Percentiles rank a stretch among this genome's conserved stretches.
Conservation (phyloP, 2,329 filamentous ascomycete species). For the Arthrinium phaeospermum region DNA sequence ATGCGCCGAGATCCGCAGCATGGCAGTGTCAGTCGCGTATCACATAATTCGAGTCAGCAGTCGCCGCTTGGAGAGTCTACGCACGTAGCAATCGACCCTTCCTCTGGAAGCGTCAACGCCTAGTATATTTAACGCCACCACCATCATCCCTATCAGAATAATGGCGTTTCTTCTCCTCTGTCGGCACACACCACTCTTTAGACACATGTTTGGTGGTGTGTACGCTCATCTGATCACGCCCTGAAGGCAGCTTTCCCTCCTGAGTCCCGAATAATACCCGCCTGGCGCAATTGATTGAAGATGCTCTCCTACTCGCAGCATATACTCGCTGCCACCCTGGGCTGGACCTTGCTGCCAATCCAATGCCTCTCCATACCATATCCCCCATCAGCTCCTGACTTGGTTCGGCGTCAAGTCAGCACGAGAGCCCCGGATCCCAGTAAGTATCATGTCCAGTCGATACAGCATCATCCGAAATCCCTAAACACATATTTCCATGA, state of each 20-base stretch:
- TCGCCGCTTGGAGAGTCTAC: neutral
- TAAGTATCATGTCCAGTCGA: neutral
- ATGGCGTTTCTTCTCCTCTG: neutral
- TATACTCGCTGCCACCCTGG: neutral
- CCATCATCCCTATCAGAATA: neutral
- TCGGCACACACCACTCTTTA: no score
- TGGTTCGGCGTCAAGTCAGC: neutral
- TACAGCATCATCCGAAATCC: neutral
- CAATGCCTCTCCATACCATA: neutral
- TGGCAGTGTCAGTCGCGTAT: conserved; percentile 1
- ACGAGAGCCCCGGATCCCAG: neutral
- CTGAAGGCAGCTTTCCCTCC: no score
- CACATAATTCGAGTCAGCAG: neutral
- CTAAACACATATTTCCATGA: neutral
- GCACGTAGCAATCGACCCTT: neutral
- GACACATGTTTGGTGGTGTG: no score
- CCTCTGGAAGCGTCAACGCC: neutral
- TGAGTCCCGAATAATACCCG: no score
- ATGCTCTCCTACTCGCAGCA: neutral
- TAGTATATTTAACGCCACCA: neutral
- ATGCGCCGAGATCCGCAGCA: neutral
- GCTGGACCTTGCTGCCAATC: neutral
- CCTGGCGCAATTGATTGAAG: neutral
- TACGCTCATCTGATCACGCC: neutral
- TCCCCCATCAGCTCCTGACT: no score